A percentile compares a stretch with the other conserved stretches of the same genome.
These are phyloP conservation scores for Pseudogymnoascus sp. DNA, from an alignment of 2,329 filamentous ascomycete genomes.

Conservation along the genomic window DNA sequence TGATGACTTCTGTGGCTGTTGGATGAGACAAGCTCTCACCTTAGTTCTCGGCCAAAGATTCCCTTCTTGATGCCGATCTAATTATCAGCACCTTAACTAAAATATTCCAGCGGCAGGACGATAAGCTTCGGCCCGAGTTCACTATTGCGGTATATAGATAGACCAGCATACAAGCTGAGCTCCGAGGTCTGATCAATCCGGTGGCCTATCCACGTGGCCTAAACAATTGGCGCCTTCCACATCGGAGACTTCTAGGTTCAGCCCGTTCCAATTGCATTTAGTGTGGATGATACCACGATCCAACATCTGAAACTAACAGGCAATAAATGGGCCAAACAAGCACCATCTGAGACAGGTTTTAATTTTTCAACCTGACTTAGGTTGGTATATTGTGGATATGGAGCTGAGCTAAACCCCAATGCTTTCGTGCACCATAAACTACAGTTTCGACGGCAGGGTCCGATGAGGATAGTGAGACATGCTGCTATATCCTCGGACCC, in stretches of 20 bases:
- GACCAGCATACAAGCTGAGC: background rate
- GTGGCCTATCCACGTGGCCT: background rate
- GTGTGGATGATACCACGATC: background rate
- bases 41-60: background rate
- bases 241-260: background rate
- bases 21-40: background rate
- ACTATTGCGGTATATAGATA: background rate
- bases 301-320: background rate
- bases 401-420: background rate
- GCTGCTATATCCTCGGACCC: background rate
- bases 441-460: background rate
- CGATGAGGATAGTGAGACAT: background rate
- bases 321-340: background rate
- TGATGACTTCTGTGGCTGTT: background rate
- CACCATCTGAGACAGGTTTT: background rate
- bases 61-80: background rate
- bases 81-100: background rate
- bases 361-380: background rate
- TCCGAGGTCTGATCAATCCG: background rate
- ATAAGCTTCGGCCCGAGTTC: background rate
- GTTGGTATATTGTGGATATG: background rate
- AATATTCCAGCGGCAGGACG: background rate
- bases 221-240: background rate
- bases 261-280: background rate
- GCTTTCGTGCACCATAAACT: background rate